Percentiles rank a stretch among this genome's conserved stretches.
phyloP scores from a whole-genome alignment of 495 filamentous ascomycete genomes.

The Parachaetomium inaequale region DNA sequence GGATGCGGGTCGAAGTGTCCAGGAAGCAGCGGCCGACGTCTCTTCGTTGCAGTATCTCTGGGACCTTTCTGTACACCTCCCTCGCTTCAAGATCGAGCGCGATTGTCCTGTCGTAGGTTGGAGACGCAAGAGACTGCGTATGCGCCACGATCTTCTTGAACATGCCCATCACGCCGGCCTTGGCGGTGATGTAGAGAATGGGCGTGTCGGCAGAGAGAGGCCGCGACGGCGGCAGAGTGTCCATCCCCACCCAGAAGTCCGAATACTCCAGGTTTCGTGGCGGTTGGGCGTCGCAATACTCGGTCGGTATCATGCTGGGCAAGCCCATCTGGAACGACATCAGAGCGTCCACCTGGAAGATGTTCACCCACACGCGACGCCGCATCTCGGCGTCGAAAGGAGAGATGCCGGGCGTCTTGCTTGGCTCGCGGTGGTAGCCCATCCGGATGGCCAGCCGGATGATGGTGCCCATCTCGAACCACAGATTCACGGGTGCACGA shows the following conservation, averaged over 20 bases:
- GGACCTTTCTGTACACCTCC: background rate
- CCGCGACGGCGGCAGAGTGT: background rate
- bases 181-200: constrained; percentile 2
- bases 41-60: background rate
- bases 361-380: constrained; percentile 1
- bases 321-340: constrained; percentile 7
- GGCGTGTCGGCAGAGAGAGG: background rate
- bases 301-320: constrained; percentile 8
- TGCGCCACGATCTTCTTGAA: constrained; percentile 5
- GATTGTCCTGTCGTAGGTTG: background rate
- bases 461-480: constrained; percentile 3
- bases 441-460: constrained; percentile 2
- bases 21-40: constrained; percentile 1
- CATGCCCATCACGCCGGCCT: background rate
- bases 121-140: constrained; percentile 1
- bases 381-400: constrained; percentile 6
- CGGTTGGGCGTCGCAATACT: background rate
- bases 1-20: background rate
- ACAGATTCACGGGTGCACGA: background rate
- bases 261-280: constrained; percentile 1
- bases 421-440: constrained; percentile 10
- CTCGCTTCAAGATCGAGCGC: background rate
- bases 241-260: background rate
- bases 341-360: constrained; percentile 3
- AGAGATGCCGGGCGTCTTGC: background rate